Evolutionary conservation across 2,329 filamentous ascomycete species (phyloP).

Genomic region (Sporothrix humicola): DNA sequence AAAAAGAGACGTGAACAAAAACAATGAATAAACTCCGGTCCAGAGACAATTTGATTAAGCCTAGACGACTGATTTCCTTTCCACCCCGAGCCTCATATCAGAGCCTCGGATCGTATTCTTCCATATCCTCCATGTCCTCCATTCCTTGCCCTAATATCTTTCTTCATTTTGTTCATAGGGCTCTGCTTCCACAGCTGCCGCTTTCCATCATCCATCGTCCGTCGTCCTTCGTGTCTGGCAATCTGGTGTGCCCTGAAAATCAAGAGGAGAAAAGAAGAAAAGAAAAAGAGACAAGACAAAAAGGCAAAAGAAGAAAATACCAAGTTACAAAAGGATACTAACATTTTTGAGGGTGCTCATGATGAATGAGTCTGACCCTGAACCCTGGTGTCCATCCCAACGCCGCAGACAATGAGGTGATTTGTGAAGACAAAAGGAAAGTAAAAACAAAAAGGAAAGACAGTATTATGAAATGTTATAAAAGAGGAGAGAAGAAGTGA

Average conservation of each 20-base stretch:
- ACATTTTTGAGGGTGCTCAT: neutral
- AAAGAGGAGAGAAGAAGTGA: conserved; percentile 11
- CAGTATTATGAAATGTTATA: neutral
- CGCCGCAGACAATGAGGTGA: conserved; percentile 13
- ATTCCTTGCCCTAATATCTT: neutral
- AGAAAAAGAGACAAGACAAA: neutral
- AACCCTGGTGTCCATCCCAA: conserved; percentile 8
- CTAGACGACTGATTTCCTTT: neutral
- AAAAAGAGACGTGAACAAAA: neutral
- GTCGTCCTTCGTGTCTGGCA: neutral
- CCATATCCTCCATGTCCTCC: neutral
- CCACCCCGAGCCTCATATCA: neutral
- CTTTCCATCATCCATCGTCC: neutral
- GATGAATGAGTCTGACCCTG: neutral
- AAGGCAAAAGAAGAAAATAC: neutral
- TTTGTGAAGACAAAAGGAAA: conserved; percentile 12
- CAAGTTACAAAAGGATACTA: neutral
- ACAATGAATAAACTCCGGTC: neutral
- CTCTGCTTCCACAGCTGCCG: neutral
- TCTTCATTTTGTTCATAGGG: neutral
- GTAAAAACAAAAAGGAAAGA: conserved; percentile 17
- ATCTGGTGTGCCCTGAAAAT: neutral
- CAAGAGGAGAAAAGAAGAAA: neutral
- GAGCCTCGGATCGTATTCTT: neutral
- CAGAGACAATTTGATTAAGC: conserved; percentile 13